Base-by-base conservation (phyloP, 1,139 yeast genomes). In the Nematodospora anomalae region DNA sequence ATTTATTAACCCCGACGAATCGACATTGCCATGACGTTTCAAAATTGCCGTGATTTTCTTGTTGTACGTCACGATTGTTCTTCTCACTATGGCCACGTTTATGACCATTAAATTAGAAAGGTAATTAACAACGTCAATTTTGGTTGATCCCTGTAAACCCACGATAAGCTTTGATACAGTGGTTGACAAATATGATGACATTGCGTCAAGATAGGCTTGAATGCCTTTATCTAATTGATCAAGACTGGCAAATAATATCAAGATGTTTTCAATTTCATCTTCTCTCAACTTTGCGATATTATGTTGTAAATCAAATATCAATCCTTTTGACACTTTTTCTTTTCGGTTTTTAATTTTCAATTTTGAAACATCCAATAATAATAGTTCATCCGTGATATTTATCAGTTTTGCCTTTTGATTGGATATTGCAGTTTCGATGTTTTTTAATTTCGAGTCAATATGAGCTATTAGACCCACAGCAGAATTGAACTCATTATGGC, bases 401-500 rank as follows among this genome's bases (percentile, higher is more conserved):
- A 32, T 24, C 12, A 26, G 29, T 21, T 21, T 33, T 6, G 15
- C 25, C 16, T 29, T 41, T 28, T 36, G 42, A 24, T 16, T 33
- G 26, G 25, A 28, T 11, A 49, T 31, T 6, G 49, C 46, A 10
- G 39, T 42, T 36, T 62, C 67, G 22, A 60, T 55, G 29, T 44
- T 50, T 4, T 35, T 44, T 21, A 70, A 49, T 37, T 65, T 64
- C 10, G 57, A 50, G 35, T 71, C 74, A 18, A 73, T 65, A 43
- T 68, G 71, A 13, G 64, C 60, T 32, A 80, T 65, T 26, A 71
- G 57, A 3, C 75, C 77, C 2, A 79, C 82, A 0, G 85, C 79
- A 34, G 68, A 76, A 16, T 62, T 60, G 50, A 72, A 80, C 42
- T 71, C 71, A 41, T 79, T 75, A 50, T 80, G 84, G 5, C 87